A percentile compares a stretch with the other conserved stretches of the same genome.
These are phyloP conservation scores for Vaccinium macrocarpon DNA, from an alignment of 148 eudicot species.

Conservation along the genomic window DNA sequence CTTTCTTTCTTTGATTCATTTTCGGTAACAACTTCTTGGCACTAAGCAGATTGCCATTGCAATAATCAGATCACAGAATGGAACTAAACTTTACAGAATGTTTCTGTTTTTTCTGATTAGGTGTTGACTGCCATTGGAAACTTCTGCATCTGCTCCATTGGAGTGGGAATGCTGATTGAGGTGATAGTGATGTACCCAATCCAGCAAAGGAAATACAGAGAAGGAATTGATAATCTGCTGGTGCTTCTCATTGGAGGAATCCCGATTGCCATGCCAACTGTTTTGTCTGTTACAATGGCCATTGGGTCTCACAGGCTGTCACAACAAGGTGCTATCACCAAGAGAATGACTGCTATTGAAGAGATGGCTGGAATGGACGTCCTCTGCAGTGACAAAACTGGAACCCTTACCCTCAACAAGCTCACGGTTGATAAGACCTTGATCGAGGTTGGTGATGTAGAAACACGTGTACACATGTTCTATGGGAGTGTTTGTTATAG, in stretches of 20 bases:
- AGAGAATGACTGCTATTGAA: constrained; percentile 89
- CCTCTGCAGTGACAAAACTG: constrained; percentile 84
- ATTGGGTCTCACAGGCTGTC: constrained; percentile 74
- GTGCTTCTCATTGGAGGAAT: constrained; percentile 89
- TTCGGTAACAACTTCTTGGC: background rate
- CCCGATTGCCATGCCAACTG: constrained; percentile 87
- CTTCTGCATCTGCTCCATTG: constrained; percentile 75
- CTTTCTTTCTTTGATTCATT: background rate
- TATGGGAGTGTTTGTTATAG: background rate
- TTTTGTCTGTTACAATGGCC: constrained; percentile 83
- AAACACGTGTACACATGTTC: background rate
- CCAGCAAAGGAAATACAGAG: constrained; percentile 56
- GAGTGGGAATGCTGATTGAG: constrained; percentile 58
- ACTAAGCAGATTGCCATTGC: background rate
- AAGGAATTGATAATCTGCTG: constrained; percentile 73
- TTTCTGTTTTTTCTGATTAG: constrained; percentile 18
- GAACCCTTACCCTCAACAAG: constrained; percentile 81
- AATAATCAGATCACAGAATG: background rate
- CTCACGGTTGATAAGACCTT: constrained; percentile 65
- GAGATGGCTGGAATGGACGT: constrained; percentile 97
- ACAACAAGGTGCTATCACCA: constrained; percentile 81
- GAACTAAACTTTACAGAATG: background rate
- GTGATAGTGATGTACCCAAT: constrained; percentile 66
- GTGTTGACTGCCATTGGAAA: constrained; percentile 74
- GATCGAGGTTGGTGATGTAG: constrained; percentile 46